These are phyloP conservation scores for Colletotrichum trifolii DNA, from an alignment of 2,329 filamentous ascomycete species.

Conservation along the genomic window DNA sequence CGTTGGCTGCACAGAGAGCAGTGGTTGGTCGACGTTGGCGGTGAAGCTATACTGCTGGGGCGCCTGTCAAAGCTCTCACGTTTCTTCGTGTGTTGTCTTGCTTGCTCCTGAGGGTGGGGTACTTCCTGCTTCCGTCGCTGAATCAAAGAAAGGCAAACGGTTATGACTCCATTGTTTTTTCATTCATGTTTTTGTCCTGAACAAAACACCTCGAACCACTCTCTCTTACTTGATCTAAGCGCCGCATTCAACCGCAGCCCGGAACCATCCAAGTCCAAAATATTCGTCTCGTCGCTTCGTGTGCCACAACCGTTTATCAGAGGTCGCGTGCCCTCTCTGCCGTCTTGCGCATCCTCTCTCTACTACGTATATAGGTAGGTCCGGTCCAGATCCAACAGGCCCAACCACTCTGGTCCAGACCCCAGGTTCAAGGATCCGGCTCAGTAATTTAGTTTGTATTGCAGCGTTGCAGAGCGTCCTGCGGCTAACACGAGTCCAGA, in stretches of 20 bases:
- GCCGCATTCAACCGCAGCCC: no score
- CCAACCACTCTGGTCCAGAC: background rate
- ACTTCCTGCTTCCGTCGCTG: no score
- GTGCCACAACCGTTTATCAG: background rate
- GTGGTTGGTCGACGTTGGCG: slow-evolving; percentile 15
- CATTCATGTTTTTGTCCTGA: no score
- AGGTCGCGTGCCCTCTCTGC: slow-evolving; percentile 32
- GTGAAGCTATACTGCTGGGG: slow-evolving; percentile 21
- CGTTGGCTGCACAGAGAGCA: background rate
- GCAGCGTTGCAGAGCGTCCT: slow-evolving; percentile 31
- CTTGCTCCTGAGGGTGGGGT: no score
- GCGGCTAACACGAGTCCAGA: slow-evolving; percentile 9
- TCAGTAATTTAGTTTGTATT: background rate
- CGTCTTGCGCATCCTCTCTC: no score
- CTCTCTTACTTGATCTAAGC: no score
- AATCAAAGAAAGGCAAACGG: no score
- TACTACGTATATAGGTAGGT: no score
- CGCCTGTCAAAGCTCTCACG: background rate
- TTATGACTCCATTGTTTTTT: no score
- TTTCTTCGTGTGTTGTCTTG: no score
- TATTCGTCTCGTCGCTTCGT: background rate
- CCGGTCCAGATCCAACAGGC: background rate
- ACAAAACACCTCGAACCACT: no score
- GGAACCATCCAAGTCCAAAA: background rate
- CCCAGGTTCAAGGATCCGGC: background rate